These are phyloP conservation scores for Suillus weaverae DNA, from an alignment of 768 basidiomycete species.

Conservation along the genomic window DNA sequence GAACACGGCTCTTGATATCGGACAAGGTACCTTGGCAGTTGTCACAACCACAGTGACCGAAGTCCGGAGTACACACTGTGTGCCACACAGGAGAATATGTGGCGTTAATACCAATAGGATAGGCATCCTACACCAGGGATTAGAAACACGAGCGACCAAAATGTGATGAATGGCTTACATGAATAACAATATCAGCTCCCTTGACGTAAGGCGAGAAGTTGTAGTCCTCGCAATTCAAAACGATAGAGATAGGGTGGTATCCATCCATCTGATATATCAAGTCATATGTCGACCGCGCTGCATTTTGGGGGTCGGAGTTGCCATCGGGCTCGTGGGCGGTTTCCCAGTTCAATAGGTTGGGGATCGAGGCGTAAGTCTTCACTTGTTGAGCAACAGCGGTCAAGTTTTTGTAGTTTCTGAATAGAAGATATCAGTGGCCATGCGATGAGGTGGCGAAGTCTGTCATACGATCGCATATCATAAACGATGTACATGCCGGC, in stretches of 20 bases:
- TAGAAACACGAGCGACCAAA: neutral
- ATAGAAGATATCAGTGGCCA: neutral
- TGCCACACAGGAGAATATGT: conserved; percentile 61
- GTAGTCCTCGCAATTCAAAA: conserved; percentile 60
- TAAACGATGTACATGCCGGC: conserved; percentile 64
- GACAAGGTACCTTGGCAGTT: conserved; percentile 62
- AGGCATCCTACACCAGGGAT: conserved; percentile 19
- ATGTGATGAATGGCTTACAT: conserved; percentile 54
- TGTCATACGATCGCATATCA: conserved; percentile 64
- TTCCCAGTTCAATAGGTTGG: conserved; percentile 71
- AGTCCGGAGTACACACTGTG: conserved; percentile 60
- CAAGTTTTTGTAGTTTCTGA: conserved; percentile 58
- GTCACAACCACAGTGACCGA: conserved; percentile 75
- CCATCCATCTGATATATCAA: conserved; percentile 50
- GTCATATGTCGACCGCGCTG: conserved; percentile 48
- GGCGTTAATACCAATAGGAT: conserved; percentile 52
- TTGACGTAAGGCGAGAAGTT: conserved; percentile 56
- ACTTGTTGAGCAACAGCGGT: conserved; percentile 65
- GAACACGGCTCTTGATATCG: conserved; percentile 66
- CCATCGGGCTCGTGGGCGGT: conserved; percentile 77
- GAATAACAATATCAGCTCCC: conserved; percentile 70
- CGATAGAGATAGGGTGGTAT: conserved; percentile 59
- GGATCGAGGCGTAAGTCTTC: conserved; percentile 58
- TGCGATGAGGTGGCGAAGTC: neutral
- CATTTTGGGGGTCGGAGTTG: conserved; percentile 61